Evolutionary conservation across 768 basidiomycete species (phyloP).

Genomic region (Leccinum fibrillosum): DNA sequence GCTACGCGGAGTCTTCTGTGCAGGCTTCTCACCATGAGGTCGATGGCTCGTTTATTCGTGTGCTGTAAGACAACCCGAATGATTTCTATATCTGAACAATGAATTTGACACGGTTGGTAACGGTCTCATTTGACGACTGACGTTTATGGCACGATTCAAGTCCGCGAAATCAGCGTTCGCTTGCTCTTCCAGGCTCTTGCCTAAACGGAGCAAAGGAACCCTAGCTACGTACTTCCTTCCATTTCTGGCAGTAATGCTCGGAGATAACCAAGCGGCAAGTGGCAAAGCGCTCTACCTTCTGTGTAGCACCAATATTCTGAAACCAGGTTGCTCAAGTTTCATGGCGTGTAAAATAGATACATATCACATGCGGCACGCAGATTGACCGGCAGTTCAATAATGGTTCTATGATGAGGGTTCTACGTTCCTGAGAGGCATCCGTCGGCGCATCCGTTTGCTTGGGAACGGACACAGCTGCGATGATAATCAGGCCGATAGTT

Average conservation of each 20-base stretch:
- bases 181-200: background rate
- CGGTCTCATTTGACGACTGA: background rate
- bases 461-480: background rate
- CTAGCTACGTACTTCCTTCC: background rate
- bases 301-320: background rate
- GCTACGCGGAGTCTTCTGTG: background rate
- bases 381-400: background rate
- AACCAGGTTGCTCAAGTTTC: background rate
- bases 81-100: background rate
- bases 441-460: background rate
- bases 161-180: background rate
- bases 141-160: background rate
- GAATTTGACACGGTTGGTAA: background rate
- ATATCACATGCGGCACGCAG: background rate
- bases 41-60: background rate
- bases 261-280: background rate
- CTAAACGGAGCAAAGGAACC: background rate
- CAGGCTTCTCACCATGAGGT: background rate
- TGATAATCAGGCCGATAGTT: constrained; percentile 1
- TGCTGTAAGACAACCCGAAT: background rate
- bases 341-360: background rate
- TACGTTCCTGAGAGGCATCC: background rate
- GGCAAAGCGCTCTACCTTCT: background rate
- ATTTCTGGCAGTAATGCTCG: background rate
- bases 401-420: background rate